Conservation (phyloP, 2,329 filamentous ascomycete genomes). For the Aspergillus arachidicola region DNA sequence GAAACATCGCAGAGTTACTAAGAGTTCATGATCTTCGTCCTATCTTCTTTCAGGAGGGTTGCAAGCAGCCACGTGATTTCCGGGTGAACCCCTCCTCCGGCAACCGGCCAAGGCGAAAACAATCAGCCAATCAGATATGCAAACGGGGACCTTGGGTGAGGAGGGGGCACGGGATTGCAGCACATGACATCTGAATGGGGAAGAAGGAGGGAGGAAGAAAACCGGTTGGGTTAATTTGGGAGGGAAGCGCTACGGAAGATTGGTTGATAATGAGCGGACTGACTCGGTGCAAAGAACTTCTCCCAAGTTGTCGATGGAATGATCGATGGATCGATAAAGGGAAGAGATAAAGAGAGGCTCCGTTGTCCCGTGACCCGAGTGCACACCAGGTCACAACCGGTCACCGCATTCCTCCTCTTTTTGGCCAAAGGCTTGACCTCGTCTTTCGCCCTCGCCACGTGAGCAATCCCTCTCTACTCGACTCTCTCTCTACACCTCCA, state of each 20-base stretch:
- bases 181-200: constrained; percentile 37
- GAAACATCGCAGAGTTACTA: constrained; percentile 1
- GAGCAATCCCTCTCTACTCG: constrained; percentile 42
- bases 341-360: neutral
- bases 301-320: neutral
- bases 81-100: constrained; percentile 26
- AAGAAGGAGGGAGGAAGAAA: constrained; percentile 21
- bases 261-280: constrained; percentile 8
- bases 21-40: constrained; percentile 3
- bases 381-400: constrained; percentile 27
- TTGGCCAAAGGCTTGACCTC: constrained; percentile 16
- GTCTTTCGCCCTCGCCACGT: constrained; percentile 40
- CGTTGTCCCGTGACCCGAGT: constrained; percentile 36
- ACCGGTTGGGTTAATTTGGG: constrained; percentile 13
- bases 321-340: neutral
- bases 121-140: constrained; percentile 30
- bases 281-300: neutral
- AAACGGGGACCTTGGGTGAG: constrained; percentile 18
- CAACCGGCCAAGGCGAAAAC: constrained; percentile 15
- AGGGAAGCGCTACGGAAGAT: neutral
- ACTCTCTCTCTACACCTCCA: constrained; percentile 34
- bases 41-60: constrained; percentile 12
- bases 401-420: constrained; percentile 27
- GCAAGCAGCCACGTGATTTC: constrained; percentile 32
- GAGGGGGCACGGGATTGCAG: constrained; percentile 42